These are phyloP conservation scores for Epichloe scottii DNA, from an alignment of 2,329 filamentous ascomycete genomes.

Conservation along the genomic window DNA sequence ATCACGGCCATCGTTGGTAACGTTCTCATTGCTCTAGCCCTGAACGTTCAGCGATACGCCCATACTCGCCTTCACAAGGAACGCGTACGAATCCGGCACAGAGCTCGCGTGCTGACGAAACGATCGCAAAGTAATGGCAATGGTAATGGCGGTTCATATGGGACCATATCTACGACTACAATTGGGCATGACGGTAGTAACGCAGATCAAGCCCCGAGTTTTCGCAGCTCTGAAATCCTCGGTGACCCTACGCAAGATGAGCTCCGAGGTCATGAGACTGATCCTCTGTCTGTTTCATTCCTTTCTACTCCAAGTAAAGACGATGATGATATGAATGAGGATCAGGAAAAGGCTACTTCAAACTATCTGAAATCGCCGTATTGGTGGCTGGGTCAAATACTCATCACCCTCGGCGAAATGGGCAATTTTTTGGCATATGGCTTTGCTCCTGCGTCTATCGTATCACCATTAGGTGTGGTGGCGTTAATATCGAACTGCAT, in stretches of 20 bases:
- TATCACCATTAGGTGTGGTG: slow-evolving; percentile 92
- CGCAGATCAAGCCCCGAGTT: slow-evolving; percentile 11
- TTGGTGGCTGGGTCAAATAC: slow-evolving; percentile 88
- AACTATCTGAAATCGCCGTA: slow-evolving; percentile 84
- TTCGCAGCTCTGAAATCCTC: slow-evolving; percentile 22
- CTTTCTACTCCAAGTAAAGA: slow-evolving; percentile 24
- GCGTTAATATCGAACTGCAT: slow-evolving; percentile 93
- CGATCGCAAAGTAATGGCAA: slow-evolving; percentile 23
- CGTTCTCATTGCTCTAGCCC: slow-evolving; percentile 81
- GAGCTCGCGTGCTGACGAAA: slow-evolving; percentile 40
- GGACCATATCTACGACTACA: slow-evolving; percentile 16
- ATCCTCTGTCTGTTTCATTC: slow-evolving; percentile 40
- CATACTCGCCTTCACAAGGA: slow-evolving; percentile 74
- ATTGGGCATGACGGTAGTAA: slow-evolving; percentile 6
- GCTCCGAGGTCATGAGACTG: slow-evolving; percentile 28
- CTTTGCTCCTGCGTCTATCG: slow-evolving; percentile 93
- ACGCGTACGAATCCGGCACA: slow-evolving; percentile 43
- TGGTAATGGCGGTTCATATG: slow-evolving; percentile 20
- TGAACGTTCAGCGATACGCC: slow-evolving; percentile 94
- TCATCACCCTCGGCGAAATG: slow-evolving; percentile 87
- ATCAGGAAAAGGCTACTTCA: slow-evolving; percentile 32
- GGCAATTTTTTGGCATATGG: slow-evolving; percentile 97
- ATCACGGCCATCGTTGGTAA: slow-evolving; percentile 87
- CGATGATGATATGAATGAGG: slow-evolving; percentile 15
- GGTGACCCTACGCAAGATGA: slow-evolving; percentile 9